Evolutionary conservation across 2,329 filamentous ascomycete species (phyloP).

Genomic region (Akanthomyces uredinophilus): DNA sequence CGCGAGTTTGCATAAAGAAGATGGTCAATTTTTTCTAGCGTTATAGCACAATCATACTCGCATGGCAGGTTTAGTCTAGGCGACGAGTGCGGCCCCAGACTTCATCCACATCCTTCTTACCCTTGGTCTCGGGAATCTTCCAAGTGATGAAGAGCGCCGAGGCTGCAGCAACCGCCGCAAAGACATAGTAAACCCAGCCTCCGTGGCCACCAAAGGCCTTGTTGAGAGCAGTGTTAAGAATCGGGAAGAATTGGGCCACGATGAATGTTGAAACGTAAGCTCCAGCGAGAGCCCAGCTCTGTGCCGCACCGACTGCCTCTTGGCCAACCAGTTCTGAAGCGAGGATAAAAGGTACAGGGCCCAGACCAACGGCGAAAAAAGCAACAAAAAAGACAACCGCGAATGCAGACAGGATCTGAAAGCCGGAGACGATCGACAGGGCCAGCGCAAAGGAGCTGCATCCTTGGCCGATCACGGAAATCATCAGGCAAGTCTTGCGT

Average conservation of each 20-base stretch:
- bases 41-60: background rate
- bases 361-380: conserved; percentile 84
- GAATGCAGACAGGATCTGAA: conserved; percentile 73
- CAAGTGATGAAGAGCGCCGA: conserved; percentile 67
- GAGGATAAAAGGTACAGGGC: conserved; percentile 91
- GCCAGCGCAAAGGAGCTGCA: conserved; percentile 71
- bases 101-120: conserved; percentile 77
- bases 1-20: conserved; percentile 30
- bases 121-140: conserved; percentile 82
- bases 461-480: conserved; percentile 82
- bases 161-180: conserved; percentile 65
- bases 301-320: conserved; percentile 85
- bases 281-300: conserved; percentile 79
- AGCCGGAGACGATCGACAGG: conserved; percentile 67
- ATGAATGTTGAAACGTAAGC: conserved; percentile 90
- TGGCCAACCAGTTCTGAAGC: conserved; percentile 85
- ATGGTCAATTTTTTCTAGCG: background rate
- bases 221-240: conserved; percentile 72
- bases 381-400: conserved; percentile 81
- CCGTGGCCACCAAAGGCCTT: conserved; percentile 52
- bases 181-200: conserved; percentile 89
- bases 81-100: conserved; percentile 74
- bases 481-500: conserved; percentile 76
- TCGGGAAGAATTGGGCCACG: conserved; percentile 91
- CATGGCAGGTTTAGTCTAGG: conserved; percentile 36